A percentile compares a stretch with the other conserved stretches of the same genome.
These are phyloP conservation scores for Phytophthora tentaculata DNA, from an alignment of 352 stramenopile genomes.

Conservation along the genomic window DNA sequence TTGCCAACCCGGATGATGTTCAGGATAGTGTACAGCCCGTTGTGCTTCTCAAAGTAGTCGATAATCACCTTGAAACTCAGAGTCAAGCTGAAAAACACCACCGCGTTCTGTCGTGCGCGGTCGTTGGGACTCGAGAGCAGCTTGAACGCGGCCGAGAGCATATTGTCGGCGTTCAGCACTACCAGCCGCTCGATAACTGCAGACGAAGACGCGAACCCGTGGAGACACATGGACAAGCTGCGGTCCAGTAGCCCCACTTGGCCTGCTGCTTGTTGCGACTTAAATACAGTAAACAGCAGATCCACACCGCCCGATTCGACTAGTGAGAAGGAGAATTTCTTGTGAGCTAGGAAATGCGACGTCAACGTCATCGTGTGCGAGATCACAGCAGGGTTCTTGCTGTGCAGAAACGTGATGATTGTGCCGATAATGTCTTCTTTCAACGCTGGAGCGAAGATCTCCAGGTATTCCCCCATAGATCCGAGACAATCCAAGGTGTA, in stretches of 20 bases:
- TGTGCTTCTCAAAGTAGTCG: constrained; percentile 85
- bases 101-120: constrained; percentile 77
- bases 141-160: constrained; percentile 67
- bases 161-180: constrained; percentile 54
- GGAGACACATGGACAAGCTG: constrained; percentile 86
- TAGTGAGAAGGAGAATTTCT: constrained; percentile 84
- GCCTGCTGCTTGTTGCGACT: constrained; percentile 56
- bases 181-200: constrained; percentile 82
- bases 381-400: constrained; percentile 79
- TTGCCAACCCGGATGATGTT: constrained; percentile 89
- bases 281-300: constrained; percentile 71
- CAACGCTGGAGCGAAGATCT: constrained; percentile 80
- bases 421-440: constrained; percentile 87
- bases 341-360: constrained; percentile 87
- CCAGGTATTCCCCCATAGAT: constrained; percentile 85
- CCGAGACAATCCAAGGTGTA: constrained; percentile 87
- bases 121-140: constrained; percentile 82
- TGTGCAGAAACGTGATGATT: constrained; percentile 86
- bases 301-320: constrained; percentile 79
- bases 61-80: constrained; percentile 82
- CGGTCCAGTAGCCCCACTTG: constrained; percentile 73
- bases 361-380: constrained; percentile 86
- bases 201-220: constrained; percentile 81
- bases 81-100: constrained; percentile 87
- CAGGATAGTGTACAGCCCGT: constrained; percentile 84